phyloP scores from a whole-genome alignment of 805 yeast genomes.

The Lipomyces lipofer region DNA sequence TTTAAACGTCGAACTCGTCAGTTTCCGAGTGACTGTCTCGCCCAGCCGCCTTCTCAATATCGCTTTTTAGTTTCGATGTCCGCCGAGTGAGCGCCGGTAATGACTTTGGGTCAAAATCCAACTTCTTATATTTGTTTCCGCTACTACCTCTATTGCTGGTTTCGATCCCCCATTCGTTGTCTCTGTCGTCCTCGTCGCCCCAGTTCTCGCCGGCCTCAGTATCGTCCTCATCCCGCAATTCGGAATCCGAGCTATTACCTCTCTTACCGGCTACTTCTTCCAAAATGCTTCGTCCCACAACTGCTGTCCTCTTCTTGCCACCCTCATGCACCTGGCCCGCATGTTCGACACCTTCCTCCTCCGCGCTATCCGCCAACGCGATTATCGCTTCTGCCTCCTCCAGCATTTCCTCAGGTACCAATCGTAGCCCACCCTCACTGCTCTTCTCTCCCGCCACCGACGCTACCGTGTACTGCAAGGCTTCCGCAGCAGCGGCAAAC shows the following conservation, averaged over 20 bases:
- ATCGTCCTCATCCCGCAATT: background rate
- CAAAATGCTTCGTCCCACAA: background rate
- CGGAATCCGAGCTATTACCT: background rate
- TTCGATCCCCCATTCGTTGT: slow-evolving; percentile 13
- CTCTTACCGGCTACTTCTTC: background rate
- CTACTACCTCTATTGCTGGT: background rate
- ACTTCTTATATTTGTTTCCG: background rate
- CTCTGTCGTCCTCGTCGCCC: slow-evolving; percentile 1
- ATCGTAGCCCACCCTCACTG: background rate
- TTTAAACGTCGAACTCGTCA: too few relatives aligned
- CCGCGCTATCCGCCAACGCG: slow-evolving; percentile 22
- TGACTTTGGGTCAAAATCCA: slow-evolving; percentile 23
- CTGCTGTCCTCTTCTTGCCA: background rate
- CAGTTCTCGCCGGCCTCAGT: background rate
- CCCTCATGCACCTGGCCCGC: background rate
- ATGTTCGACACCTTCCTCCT: background rate
- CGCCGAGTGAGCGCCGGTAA: slow-evolving; percentile 25
- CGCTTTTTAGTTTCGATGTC: background rate
- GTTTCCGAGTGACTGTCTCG: too few relatives aligned
- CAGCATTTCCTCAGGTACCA: slow-evolving; percentile 6
- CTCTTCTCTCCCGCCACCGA: background rate
- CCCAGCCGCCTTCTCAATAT: too few relatives aligned
- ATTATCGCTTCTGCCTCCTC: slow-evolving; percentile 26
- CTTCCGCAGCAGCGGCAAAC: slow-evolving; percentile 18
- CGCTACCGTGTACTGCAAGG: slow-evolving; percentile 7